Percentiles rank a stretch among this genome's conserved stretches.
These are phyloP conservation scores for Castanopsis chinensis DNA, from an alignment of 306 rosid species.

Conservation along the genomic window DNA sequence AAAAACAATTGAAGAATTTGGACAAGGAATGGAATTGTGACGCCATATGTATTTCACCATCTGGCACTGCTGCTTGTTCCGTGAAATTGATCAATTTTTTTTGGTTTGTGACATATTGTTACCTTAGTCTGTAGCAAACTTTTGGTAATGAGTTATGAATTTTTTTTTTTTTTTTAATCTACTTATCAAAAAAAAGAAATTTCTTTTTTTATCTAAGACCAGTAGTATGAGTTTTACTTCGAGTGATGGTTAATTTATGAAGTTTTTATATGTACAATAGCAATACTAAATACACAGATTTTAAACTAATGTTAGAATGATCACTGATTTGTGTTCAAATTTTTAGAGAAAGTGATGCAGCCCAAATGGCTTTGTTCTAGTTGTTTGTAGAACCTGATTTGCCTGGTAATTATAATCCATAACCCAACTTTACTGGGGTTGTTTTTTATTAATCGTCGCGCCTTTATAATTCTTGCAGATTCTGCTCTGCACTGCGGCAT, in stretches of 20 bases:
- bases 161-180: background rate
- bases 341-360: background rate
- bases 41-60: background rate
- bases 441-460: no score
- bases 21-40: slow-evolving; percentile 57
- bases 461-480: no score
- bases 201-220: background rate
- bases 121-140: background rate
- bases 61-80: slow-evolving; percentile 3
- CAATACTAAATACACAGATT: background rate
- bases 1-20: slow-evolving; percentile 81
- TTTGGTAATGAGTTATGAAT: background rate
- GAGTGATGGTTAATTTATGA: background rate
- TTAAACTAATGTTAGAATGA: no score
- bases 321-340: no score
- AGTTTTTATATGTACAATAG: background rate
- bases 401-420: no score
- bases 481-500: no score
- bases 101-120: background rate
- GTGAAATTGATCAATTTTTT: slow-evolving; percentile 2
- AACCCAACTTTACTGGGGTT: no score
- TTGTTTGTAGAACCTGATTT: background rate
- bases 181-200: no score
- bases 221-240: background rate
- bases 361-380: background rate